phyloP scores from a whole-genome alignment of 2,329 filamentous ascomycete species.

The Lachnellula subtilissima region DNA sequence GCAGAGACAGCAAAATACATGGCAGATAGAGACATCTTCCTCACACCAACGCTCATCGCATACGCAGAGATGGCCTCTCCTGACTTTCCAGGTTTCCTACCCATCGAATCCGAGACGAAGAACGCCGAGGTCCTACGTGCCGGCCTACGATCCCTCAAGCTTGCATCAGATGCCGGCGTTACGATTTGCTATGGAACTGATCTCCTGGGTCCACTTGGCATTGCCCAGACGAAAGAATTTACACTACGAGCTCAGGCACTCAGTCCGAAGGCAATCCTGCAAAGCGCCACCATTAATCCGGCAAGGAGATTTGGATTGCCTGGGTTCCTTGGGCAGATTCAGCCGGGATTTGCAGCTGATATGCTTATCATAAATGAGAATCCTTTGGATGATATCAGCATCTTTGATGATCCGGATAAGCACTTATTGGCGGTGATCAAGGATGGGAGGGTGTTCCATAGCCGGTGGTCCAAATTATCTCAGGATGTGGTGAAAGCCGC shows the following conservation, averaged over 20 bases:
- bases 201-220: slow-evolving; percentile 45
- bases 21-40: slow-evolving; percentile 42
- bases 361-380: slow-evolving; percentile 48
- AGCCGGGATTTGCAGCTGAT: slow-evolving; percentile 47
- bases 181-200: slow-evolving; percentile 53
- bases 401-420: slow-evolving; percentile 43
- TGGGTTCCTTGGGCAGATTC: slow-evolving; percentile 45
- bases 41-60: slow-evolving; percentile 51
- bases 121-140: slow-evolving; percentile 44
- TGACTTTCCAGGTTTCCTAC: slow-evolving; percentile 40
- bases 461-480: slow-evolving; percentile 1
- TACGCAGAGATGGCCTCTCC: slow-evolving; percentile 46
- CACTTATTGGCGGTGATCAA: slow-evolving; percentile 49
- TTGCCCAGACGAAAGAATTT: slow-evolving; percentile 48
- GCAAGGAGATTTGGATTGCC: slow-evolving; percentile 46
- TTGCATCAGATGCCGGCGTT: slow-evolving; percentile 48
- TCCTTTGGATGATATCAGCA: slow-evolving; percentile 49
- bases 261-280: slow-evolving; percentile 40
- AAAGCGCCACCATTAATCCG: slow-evolving; percentile 48
- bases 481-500: not conserved
- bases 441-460: slow-evolving; percentile 42
- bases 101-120: slow-evolving; percentile 42
- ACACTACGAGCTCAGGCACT: slow-evolving; percentile 40
- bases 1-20: slow-evolving; percentile 48
- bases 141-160: slow-evolving; percentile 43